phyloP scores from a whole-genome alignment of 306 rosid species.

The Glycine latifolia region DNA sequence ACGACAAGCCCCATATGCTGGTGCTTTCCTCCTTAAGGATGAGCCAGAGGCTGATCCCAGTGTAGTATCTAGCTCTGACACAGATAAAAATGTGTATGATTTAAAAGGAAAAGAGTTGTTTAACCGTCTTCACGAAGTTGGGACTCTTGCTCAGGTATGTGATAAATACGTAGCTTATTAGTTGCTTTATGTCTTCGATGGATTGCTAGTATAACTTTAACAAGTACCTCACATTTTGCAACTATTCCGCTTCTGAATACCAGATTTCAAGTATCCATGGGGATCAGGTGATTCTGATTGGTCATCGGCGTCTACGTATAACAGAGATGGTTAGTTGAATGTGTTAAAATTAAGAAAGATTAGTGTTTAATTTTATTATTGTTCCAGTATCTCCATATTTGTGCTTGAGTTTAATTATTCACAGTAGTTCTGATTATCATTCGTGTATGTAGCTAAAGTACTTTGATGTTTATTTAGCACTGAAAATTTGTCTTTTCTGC shows the following conservation, averaged over 20 bases:
- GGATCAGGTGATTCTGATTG: slow-evolving; percentile 92
- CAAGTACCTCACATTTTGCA: slow-evolving; percentile 9
- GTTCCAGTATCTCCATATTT: slow-evolving; percentile 19
- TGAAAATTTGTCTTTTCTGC: slow-evolving; percentile 47
- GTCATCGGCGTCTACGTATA: slow-evolving; percentile 92
- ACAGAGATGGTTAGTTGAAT: slow-evolving; percentile 85
- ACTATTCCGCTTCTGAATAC: slow-evolving; percentile 9
- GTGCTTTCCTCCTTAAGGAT: slow-evolving; percentile 95
- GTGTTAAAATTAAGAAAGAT: slow-evolving; percentile 37
- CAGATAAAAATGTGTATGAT: slow-evolving; percentile 73
- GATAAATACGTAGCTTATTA: slow-evolving; percentile 18
- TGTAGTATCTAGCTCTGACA: slow-evolving; percentile 71
- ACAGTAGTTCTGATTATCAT: too few species aligned
- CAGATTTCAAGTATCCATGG: slow-evolving; percentile 98
- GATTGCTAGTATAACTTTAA: slow-evolving; percentile 22
- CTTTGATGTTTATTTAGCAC: slow-evolving; percentile 13
- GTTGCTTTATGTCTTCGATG: slow-evolving; percentile 35
- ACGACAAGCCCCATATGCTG: slow-evolving; percentile 99
- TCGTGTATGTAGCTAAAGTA: slow-evolving; percentile 21
- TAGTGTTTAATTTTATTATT: slow-evolving; percentile 21
- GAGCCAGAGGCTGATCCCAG: slow-evolving; percentile 86
- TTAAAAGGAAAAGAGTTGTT: slow-evolving; percentile 87
- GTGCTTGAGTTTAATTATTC: background rate
- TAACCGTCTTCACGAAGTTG: slow-evolving; percentile 95
- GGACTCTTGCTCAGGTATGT: slow-evolving; percentile 96